phyloP scores from a whole-genome alignment of 495 filamentous ascomycete species.

The Aspergillus cavernicola region DNA sequence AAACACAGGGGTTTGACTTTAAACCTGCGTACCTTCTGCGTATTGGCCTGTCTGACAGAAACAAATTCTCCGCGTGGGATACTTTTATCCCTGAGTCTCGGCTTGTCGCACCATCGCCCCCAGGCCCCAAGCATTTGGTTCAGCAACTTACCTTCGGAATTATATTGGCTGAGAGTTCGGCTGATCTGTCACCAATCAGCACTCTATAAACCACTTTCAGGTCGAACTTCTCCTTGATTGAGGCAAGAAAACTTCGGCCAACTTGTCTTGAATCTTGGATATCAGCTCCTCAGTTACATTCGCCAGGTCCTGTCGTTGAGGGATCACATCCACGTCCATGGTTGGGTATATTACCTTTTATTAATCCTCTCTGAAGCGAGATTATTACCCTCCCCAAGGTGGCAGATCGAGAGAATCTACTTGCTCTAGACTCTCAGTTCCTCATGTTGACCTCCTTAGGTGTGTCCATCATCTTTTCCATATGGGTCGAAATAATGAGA shows the following conservation, averaged over 20 bases:
- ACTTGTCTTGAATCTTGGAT: not conserved
- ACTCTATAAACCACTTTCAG: not conserved
- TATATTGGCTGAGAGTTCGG: constrained; percentile 11
- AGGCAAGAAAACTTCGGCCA: constrained; percentile 4
- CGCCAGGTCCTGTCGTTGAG: not conserved
- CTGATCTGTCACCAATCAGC: constrained; percentile 17
- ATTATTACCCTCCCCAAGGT: not conserved
- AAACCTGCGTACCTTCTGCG: not conserved
- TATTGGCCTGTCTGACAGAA: not conserved
- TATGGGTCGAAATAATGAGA: too few species aligned
- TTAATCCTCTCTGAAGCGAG: not conserved
- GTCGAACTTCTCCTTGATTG: not conserved
- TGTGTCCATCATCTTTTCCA: too few species aligned
- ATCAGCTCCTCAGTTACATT: constrained; percentile 5
- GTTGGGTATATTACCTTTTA: constrained; percentile 3
- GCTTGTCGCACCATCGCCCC: constrained; percentile 19
- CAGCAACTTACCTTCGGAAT: constrained; percentile 1
- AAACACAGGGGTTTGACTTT: not conserved
- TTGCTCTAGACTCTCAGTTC: not conserved
- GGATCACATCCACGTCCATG: not conserved
- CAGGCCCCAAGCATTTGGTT: constrained; percentile 5
- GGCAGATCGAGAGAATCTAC: not conserved
- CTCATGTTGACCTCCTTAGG: too few species aligned
- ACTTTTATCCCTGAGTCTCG: constrained; percentile 1
- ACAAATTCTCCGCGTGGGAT: not conserved